phyloP scores from a whole-genome alignment of 768 basidiomycete genomes.

The Pulveroboletus sp. region DNA sequence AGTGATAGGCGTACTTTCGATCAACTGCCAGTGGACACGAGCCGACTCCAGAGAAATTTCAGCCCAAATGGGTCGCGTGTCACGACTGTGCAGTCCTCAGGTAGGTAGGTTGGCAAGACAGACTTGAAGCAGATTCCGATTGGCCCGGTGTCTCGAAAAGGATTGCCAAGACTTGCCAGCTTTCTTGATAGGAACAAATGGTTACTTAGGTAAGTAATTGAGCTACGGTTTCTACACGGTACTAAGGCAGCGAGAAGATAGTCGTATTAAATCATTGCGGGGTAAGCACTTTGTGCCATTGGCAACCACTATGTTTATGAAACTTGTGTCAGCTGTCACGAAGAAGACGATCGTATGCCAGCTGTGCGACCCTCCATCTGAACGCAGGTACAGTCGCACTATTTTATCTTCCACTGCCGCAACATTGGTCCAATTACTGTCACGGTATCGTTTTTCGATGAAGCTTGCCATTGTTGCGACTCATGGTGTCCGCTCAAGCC shows the following conservation, averaged over 20 bases:
- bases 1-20: conserved; percentile 17
- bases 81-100: background rate
- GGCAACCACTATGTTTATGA: background rate
- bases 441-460: background rate
- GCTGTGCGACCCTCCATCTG: background rate
- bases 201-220: conserved; percentile 4
- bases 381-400: background rate
- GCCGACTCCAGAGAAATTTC: background rate
- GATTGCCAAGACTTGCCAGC: conserved; percentile 3
- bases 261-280: conserved; percentile 19
- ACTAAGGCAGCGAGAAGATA: conserved; percentile 1
- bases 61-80: background rate
- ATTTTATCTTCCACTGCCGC: background rate
- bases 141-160: background rate
- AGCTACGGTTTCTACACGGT: conserved; percentile 3
- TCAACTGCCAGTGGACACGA: conserved; percentile 6
- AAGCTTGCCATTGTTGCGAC: background rate
- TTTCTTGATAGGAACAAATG: background rate
- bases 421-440: background rate
- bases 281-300: conserved; percentile 25
- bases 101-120: conserved; percentile 1
- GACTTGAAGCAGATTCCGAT: background rate
- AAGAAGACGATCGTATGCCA: background rate
- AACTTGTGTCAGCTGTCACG: background rate
- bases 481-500: background rate